Evolutionary conservation across 257 asterid genomes (phyloP).

Genomic region (Haberlea rhodopensis): DNA sequence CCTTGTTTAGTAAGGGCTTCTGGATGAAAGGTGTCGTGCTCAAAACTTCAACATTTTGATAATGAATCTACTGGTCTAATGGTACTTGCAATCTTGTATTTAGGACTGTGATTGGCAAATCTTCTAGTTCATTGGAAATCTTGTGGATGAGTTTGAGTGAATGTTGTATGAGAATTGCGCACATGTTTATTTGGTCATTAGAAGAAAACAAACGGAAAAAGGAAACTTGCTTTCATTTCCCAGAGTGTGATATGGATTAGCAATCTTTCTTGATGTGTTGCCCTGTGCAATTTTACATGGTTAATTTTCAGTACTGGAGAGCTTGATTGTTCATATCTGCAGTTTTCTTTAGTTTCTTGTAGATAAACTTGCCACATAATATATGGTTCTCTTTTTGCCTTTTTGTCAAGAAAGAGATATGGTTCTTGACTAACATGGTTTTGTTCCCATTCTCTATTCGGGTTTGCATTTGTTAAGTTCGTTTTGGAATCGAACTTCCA

Average conservation of each 20-base stretch:
- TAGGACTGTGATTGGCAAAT: no score
- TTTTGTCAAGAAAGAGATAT: conserved; percentile 2
- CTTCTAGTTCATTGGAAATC: no score
- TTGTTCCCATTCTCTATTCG: neutral
- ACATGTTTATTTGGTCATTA: neutral
- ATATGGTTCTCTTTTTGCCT: conserved; percentile 1
- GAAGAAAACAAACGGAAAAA: neutral
- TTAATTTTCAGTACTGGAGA: neutral
- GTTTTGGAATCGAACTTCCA: conserved; percentile 1
- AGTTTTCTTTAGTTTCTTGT: neutral
- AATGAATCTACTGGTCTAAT: no score
- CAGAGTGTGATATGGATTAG: no score
- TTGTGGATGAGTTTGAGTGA: no score
- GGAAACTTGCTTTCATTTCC: neutral
- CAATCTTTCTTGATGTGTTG: neutral
- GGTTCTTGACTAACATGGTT: neutral
- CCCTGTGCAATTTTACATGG: neutral
- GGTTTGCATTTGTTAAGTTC: neutral
- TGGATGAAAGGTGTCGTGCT: no score
- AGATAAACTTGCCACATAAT: neutral
- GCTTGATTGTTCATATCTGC: neutral
- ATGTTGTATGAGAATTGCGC: neutral
- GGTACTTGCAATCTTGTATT: no score
- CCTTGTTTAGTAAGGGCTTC: no score
- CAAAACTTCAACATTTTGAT: no score